These are phyloP conservation scores for Meyerozyma carpophila DNA, from an alignment of 1,139 yeast genomes.

Conservation along the genomic window DNA sequence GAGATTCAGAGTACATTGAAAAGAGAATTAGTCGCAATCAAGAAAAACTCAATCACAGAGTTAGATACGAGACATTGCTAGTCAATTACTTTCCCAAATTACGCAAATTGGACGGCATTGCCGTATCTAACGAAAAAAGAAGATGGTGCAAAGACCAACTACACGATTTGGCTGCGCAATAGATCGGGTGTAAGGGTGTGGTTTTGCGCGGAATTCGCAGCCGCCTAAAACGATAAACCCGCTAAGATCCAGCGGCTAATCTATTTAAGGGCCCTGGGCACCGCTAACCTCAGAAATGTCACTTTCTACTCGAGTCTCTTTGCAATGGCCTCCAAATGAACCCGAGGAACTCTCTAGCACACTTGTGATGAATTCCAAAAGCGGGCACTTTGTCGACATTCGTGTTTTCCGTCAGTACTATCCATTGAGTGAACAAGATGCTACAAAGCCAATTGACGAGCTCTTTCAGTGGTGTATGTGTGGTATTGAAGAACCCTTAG, in stretches of 20 bases:
- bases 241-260: background rate
- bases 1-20: constrained; percentile 25
- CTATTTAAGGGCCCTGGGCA: background rate
- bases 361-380: constrained; percentile 44
- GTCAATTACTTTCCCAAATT: constrained; percentile 31
- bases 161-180: background rate
- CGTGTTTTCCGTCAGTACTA: constrained; percentile 21
- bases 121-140: constrained; percentile 19
- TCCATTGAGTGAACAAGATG: constrained; percentile 13
- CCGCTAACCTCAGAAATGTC: constrained; percentile 13
- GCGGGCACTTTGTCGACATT: constrained; percentile 42
- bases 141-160: constrained; percentile 1
- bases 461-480: constrained; percentile 35
- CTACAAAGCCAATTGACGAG: constrained; percentile 15
- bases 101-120: constrained; percentile 37
- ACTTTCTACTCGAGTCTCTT: constrained; percentile 41
- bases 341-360: constrained; percentile 47
- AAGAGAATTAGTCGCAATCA: constrained; percentile 13
- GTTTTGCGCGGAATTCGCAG: constrained; percentile 2
- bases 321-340: constrained; percentile 47
- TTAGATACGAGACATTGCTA: constrained; percentile 34
- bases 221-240: background rate
- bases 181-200: background rate
- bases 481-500: constrained; percentile 32
- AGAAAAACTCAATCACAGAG: constrained; percentile 23